Evolutionary conservation across 2,329 filamentous ascomycete genomes (phyloP).

Genomic region (Trichophyton schoenleinii): DNA sequence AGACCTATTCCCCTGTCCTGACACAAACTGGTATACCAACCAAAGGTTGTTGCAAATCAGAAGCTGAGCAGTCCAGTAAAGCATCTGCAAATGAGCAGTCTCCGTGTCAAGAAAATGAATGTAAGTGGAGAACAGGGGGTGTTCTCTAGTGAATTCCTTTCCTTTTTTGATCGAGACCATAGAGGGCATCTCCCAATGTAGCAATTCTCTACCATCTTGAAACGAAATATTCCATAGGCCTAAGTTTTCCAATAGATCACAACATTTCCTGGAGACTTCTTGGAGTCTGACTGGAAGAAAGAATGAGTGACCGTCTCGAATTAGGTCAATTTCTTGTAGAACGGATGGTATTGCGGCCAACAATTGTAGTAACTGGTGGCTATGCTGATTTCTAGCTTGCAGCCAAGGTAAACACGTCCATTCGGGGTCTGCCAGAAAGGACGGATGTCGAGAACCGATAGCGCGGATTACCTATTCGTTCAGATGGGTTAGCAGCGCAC

Average conservation of each 20-base stretch:
- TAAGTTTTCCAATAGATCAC: background rate
- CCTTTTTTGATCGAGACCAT: background rate
- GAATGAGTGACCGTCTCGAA: background rate
- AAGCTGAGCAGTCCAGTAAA: conserved; percentile 10
- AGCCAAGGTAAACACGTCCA: conserved; percentile 1
- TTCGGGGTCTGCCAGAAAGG: conserved; percentile 2
- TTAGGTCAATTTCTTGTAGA: background rate
- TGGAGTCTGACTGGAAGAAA: background rate
- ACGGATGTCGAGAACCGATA: background rate
- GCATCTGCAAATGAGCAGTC: conserved; percentile 9
- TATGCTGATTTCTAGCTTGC: background rate
- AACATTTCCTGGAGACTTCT: background rate
- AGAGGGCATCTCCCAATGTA: background rate
- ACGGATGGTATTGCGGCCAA: background rate
- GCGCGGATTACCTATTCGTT: background rate
- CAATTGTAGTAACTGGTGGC: background rate
- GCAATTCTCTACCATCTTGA: background rate
- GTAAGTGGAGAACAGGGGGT: background rate
- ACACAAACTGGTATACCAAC: background rate
- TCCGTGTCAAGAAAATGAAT: conserved; percentile 7
- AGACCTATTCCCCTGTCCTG: background rate
- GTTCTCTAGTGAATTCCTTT: background rate
- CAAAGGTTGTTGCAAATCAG: conserved; percentile 9
- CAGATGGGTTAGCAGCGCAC: background rate
- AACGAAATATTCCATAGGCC: background rate